Evolutionary conservation across 164 flowering plant species (phyloP), one percentile per base, ranked within the genome.

Genomic region (Santalum album): DNA sequence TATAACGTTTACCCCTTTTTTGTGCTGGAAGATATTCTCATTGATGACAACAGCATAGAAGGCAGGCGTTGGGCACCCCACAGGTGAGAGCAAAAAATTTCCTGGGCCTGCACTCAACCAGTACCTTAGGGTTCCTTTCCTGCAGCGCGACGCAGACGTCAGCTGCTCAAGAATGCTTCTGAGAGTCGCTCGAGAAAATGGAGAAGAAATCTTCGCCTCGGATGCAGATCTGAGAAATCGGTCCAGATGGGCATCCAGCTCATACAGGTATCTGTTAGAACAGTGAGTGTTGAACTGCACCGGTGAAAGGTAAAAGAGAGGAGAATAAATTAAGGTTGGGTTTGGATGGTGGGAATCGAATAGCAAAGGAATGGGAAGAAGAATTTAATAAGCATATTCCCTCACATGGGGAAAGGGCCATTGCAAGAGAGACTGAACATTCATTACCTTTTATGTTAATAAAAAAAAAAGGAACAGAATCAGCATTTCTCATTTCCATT

Each of bases 81-180:
- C 63, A 23, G 96, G 80, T 65, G 96, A 78, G 16, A 90, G 67
- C 19, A 75, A 79, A 65, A 90, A 87, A 72, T 90, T 89, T 11
- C 96, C 97, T 25, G 87, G 87, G 51, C 97, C 96, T 3, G 80
- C 81, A 18, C 96, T 85, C 18, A 90, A 81, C 96, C 91, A 87
- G 65, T 87, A 90, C 51, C 96, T 61, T 18, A 87, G 66, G 22
- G 96, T 87, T 27, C 98, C 95, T n/a, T 66, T 74, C 44, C 55
- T 68, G 57, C 96, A 87, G 55, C 79, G 76, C 22, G 98, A 87
- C 55, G 74, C 87, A 56, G 78, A 70, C 19, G 78, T 94, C 24
- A 91, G 85, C 63, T 79, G 81, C 49, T 87, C 73, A 40, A 91
- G 92, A 50, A 87, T 78, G 34, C 59, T 72, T 67, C 84, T 72